Conservation (phyloP, 2,329 filamentous ascomycete species). For the Trichoderma simmonsii region DNA sequence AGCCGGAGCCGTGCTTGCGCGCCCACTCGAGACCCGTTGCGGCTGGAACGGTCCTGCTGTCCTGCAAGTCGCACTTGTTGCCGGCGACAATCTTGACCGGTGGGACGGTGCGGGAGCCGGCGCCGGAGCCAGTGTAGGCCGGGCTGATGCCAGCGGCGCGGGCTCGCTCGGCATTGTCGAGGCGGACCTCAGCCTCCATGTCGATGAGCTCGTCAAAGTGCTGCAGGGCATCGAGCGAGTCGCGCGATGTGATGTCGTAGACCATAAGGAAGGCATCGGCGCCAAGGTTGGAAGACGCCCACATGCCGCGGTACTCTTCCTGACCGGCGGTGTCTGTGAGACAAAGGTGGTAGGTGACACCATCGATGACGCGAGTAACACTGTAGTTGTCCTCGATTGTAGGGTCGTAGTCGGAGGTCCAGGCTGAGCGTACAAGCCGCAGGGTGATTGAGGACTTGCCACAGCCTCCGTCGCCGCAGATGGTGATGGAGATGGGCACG, state of each 20-base stretch:
- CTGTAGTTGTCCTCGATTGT: conserved; percentile 84
- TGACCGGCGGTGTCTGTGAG: conserved; percentile 86
- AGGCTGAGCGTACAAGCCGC: conserved; percentile 75
- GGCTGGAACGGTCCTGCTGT: conserved; percentile 65
- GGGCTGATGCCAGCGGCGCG: conserved; percentile 41
- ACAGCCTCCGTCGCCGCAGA: conserved; percentile 82
- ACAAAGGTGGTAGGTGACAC: conserved; percentile 73
- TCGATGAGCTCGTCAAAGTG: conserved; percentile 83
- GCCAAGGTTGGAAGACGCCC: conserved; percentile 73
- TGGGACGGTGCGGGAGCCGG: conserved; percentile 52
- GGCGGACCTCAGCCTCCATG: conserved; percentile 70
- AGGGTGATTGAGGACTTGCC: conserved; percentile 84
- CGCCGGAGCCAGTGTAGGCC: conserved; percentile 28
- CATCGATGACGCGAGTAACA: conserved; percentile 76
- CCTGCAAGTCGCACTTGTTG: conserved; percentile 81
- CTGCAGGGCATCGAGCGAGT: conserved; percentile 67
- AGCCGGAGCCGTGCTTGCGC: conserved; percentile 67
- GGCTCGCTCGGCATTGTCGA: conserved; percentile 59
- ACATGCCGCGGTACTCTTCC: conserved; percentile 85
- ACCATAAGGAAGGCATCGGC: conserved; percentile 82
- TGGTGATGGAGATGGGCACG: conserved; percentile 69
- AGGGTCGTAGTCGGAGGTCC: conserved; percentile 80
- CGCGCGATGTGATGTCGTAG: conserved; percentile 75
- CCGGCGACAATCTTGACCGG: conserved; percentile 81
- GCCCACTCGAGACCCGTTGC: conserved; percentile 75